Evolutionary conservation across 2,329 filamentous ascomycete species (phyloP).

Genomic region (Rhytidhysteron rufulum): DNA sequence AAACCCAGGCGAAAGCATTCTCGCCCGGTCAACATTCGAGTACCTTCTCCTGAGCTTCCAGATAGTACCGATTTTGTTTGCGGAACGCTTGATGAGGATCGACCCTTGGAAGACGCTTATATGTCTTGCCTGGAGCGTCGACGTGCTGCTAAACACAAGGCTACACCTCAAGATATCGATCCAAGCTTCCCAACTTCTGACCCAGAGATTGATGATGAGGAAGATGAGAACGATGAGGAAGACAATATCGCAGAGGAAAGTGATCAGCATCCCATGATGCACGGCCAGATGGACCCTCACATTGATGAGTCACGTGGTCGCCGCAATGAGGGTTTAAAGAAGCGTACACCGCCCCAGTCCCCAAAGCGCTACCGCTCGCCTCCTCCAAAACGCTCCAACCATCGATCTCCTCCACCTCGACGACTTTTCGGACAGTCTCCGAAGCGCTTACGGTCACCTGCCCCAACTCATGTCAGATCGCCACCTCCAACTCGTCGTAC

Average conservation of each 20-base stretch:
- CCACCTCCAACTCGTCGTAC: conserved; percentile 60
- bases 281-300: conserved; percentile 67
- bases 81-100: conserved; percentile 92
- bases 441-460: conserved; percentile 50
- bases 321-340: conserved; percentile 25
- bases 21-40: conserved; percentile 56
- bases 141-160: conserved; percentile 73
- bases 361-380: conserved; percentile 60
- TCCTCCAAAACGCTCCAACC: conserved; percentile 37
- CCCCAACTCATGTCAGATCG: conserved; percentile 51
- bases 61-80: conserved; percentile 99
- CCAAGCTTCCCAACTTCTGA: conserved; percentile 96
- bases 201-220: conserved; percentile 76
- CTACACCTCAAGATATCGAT: conserved; percentile 85
- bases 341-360: conserved; percentile 50
- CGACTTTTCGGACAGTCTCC: conserved; percentile 70
- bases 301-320: conserved; percentile 49
- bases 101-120: conserved; percentile 90
- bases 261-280: conserved; percentile 66
- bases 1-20: conserved; percentile 41
- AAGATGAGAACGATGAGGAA: conserved; percentile 61
- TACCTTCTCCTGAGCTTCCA: conserved; percentile 73
- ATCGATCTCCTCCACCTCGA: conserved; percentile 45
- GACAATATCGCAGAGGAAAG: conserved; percentile 48
- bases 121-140: conserved; percentile 78